Evolutionary conservation across 2,329 filamentous ascomycete genomes (phyloP), one percentile per base, ranked within the genome.

Genomic region (Rhynchosporium graminicola): DNA sequence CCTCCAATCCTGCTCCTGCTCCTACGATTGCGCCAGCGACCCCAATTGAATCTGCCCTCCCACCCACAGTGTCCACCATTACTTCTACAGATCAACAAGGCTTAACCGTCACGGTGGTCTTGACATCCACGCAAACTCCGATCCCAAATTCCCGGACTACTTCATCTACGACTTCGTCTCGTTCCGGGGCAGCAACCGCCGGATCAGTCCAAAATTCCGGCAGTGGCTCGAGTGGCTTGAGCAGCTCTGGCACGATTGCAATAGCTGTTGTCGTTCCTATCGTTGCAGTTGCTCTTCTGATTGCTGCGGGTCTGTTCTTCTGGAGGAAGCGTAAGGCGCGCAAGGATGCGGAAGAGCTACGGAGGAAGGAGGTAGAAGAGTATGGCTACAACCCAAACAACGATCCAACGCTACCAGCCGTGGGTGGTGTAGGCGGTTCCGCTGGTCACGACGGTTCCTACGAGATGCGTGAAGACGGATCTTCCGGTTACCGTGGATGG

Each of bases 371-470:
- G 77, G 92, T 97, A 10, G 94, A 98, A 75, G 95, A 98, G 74
- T 98, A 98, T 75, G 89, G 90, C 38, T 98, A 93, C 80, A 98
- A 98, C 76, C 95, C 95, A n/a, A 98, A 98, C 77, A 88, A 92
- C 64, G 93, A 97, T 74, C 92, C 93, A 0, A 92, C 90, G 0
- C 81, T 97, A 12, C 86, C 86, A 7, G 80, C 82, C 9, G 80
- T 84, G 7, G 80, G 67, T 5, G 65, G 61, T 4, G 66, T 66
- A 6, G 20, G 20, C 20, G 78, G 79, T 7, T 67, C 65, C 6
- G 78, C 79, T 10, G 76, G 76, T 26, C 73, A 72, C 5, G 85
- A 83, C 59, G 83, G 82, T 59, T 78, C 83, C 47, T 87, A 87
- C 69, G 87, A 94, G 74, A 92, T 93, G 88, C 83, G 86, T 62